Conservation (phyloP, 2,329 filamentous ascomycete species). For the Cordyceps fumosorosea region DNA sequence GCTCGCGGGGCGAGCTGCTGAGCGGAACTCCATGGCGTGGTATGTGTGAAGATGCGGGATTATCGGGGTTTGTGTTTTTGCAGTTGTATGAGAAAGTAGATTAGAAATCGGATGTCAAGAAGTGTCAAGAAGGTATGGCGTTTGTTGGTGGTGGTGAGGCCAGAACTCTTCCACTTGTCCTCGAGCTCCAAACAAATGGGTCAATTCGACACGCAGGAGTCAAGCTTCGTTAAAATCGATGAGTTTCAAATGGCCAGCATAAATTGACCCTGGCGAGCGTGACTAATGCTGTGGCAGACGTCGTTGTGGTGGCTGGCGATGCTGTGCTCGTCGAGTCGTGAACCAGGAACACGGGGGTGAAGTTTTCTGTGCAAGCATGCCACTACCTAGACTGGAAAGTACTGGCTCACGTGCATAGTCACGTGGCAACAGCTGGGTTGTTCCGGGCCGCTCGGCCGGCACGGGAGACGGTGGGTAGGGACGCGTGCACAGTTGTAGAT, state of each 20-base stretch:
- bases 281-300: background rate
- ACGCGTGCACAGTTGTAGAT: background rate
- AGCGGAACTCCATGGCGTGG: slow-evolving; percentile 30
- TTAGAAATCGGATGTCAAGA: background rate
- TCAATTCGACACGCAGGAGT: slow-evolving; percentile 6
- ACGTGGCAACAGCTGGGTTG: background rate
- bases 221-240: no score
- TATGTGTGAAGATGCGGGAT: background rate
- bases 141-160: background rate
- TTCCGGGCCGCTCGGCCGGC: background rate
- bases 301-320: background rate
- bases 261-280: background rate
- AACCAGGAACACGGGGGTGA: slow-evolving; percentile 8
- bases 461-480: background rate
- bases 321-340: slow-evolving; percentile 2
- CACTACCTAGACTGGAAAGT: slow-evolving; percentile 10
- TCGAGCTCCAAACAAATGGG: slow-evolving; percentile 10
- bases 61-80: background rate
- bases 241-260: background rate
- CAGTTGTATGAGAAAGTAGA: background rate
- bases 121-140: background rate
- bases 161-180: background rate
- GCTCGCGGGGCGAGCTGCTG: slow-evolving; percentile 28
- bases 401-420: background rate
- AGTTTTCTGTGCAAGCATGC: slow-evolving; percentile 13